These are phyloP conservation scores for Orbilia oligospora DNA, from an alignment of 2,329 filamentous ascomycete genomes.

Conservation along the genomic window DNA sequence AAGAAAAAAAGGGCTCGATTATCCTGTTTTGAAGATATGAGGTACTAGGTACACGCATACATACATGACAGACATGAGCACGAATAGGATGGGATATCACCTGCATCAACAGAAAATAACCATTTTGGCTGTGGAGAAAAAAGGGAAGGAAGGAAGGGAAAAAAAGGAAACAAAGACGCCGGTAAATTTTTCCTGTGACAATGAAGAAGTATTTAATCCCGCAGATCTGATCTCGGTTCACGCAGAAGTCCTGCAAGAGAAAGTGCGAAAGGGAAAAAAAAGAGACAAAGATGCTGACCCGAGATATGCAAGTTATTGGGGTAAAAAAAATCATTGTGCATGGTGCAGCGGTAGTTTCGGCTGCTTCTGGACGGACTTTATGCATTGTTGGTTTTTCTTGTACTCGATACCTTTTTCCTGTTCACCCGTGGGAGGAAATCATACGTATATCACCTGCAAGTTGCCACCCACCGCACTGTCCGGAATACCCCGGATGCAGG, in stretches of 20 bases:
- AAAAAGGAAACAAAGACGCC: not conserved
- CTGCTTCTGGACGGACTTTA: constrained; percentile 10
- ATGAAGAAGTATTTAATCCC: constrained; percentile 17
- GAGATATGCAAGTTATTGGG: constrained; percentile 16
- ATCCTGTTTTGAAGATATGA: constrained; percentile 18
- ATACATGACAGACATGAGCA: constrained; percentile 20
- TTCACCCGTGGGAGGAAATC: constrained; percentile 30
- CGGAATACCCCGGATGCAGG: constrained; percentile 53
- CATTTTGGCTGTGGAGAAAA: constrained; percentile 24
- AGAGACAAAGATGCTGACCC: constrained; percentile 13
- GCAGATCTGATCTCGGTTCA: constrained; percentile 7
- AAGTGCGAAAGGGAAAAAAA: constrained; percentile 20
- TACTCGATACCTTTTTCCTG: constrained; percentile 27
- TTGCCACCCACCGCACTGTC: constrained; percentile 37
- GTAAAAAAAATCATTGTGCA: constrained; percentile 12
- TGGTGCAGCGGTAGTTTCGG: constrained; percentile 34
- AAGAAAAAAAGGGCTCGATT: constrained; percentile 27
- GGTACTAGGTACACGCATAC: constrained; percentile 14
- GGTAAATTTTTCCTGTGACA: constrained; percentile 16
- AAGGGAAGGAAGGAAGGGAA: not conserved
- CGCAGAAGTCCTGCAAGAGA: constrained; percentile 1
- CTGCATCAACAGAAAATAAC: constrained; percentile 6
- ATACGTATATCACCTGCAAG: constrained; percentile 52
- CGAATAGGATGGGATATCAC: constrained; percentile 8
- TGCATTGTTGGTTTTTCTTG: constrained; percentile 24